Conservation (phyloP, 208 protist species). For the Phytomonas francai region DNA sequence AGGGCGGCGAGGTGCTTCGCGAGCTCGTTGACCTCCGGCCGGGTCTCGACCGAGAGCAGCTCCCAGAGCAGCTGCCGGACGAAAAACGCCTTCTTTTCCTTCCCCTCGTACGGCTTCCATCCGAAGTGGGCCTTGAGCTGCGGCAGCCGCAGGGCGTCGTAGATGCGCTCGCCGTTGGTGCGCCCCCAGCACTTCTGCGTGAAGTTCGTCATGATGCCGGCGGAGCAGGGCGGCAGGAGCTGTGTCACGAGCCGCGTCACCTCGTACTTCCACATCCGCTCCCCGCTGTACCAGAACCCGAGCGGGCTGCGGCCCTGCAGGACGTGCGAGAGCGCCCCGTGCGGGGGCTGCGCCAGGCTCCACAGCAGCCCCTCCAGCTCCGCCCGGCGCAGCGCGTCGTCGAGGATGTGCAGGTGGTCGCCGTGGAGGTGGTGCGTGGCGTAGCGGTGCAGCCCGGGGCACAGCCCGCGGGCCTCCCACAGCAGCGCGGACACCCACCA, state of each 20-base stretch:
- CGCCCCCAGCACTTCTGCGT: constrained; percentile 89
- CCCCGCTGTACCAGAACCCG: constrained; percentile 74
- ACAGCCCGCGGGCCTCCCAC: constrained; percentile 16
- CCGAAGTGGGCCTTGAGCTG: constrained; percentile 70
- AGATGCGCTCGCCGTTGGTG: constrained; percentile 77
- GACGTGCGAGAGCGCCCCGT: constrained; percentile 63
- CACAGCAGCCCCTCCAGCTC: constrained; percentile 73
- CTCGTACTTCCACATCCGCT: constrained; percentile 77
- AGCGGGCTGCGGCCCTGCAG: constrained; percentile 54
- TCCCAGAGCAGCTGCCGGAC: constrained; percentile 76
- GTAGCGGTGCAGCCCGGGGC: constrained; percentile 43
- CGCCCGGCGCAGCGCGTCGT: constrained; percentile 66
- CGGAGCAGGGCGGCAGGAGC: constrained; percentile 60
- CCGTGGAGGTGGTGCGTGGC: constrained; percentile 31
- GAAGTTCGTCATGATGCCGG: constrained; percentile 87
- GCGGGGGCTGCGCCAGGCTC: constrained; percentile 54
- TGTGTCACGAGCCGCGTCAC: constrained; percentile 61
- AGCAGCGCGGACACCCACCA: neutral
- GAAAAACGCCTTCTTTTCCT: constrained; percentile 83
- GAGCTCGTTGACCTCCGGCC: constrained; percentile 47
- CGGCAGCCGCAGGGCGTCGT: constrained; percentile 72
- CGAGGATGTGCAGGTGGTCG: constrained; percentile 69
- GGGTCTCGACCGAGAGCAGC: constrained; percentile 49
- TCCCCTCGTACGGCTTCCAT: constrained; percentile 68
- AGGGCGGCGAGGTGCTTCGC: constrained; percentile 51